Base-by-base conservation (phyloP, 495 filamentous ascomycete genomes). In the Penicillium soppii region DNA sequence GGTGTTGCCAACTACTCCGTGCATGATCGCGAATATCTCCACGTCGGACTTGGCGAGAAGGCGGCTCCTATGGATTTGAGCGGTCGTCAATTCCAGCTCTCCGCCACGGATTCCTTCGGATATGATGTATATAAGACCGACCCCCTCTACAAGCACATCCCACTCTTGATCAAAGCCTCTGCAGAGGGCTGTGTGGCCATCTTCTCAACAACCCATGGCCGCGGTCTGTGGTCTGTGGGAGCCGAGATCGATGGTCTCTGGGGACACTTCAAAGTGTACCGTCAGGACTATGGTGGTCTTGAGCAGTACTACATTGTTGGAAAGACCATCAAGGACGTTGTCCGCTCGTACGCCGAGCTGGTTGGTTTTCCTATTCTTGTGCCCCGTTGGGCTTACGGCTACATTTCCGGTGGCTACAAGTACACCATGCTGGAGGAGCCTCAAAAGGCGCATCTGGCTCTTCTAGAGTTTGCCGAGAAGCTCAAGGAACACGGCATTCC, bases 141-240 rank as follows among this genome's bases (percentile, higher is more conserved):
- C 62, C 85, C 86, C 12, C 70, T 89, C 40, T 89, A 89, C 72
- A 89, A 89, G 65, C 81, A 88, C 52, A 83, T 87, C 32, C 85
- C 86, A 0, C 73, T 89, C 0, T 65, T 89, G 20, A 83, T 89
- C 65, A 83, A 84, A 48, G 81, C 78, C 5, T 81, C 76, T 1
- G 72, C 79, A 0, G 58, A 77, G 7, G 84, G 82, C 6, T 83
- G 80, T 25, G 77, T 88, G 12, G 84, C 77, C 1, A 79, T 85
- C 22, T 87, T 87, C 70, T 85, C 83, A 1, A 85, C 82, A 0
- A 81, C 82, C 1, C 82, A 87, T 58, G 70, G 75, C 4, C 64
- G 82, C 15, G 84, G 80, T 2, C 76, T 73, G n/a, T 89, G 83
- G 74, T 73, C 76, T 23, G 73, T 89, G 12, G 86, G 86, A n/a